A percentile compares a stretch with the other conserved stretches of the same genome.
Conservation (phyloP, 2,329 filamentous ascomycete genomes). For the Coniochaeta sp. region DNA sequence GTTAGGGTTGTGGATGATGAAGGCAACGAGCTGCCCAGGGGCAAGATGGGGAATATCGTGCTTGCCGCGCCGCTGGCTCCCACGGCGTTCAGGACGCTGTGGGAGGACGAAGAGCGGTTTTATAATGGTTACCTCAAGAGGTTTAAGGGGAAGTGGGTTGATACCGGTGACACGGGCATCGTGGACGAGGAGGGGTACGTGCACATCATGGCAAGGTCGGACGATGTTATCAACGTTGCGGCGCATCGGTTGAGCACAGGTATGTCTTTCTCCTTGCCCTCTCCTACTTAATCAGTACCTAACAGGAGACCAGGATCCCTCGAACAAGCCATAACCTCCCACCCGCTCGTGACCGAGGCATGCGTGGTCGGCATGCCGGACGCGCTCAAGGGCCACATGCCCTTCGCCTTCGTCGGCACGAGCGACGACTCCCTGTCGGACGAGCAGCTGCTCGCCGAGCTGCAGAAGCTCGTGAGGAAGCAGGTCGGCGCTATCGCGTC, state of each 20-base stretch:
- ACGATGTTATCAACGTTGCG: conserved; percentile 95
- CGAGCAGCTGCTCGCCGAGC: conserved; percentile 43
- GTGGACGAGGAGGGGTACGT: conserved; percentile 68
- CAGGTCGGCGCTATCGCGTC: conserved; percentile 85
- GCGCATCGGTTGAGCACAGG: conserved; percentile 86
- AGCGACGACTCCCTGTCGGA: conserved; percentile 43
- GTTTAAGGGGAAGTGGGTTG: conserved; percentile 76
- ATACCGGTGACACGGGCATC: conserved; percentile 86
- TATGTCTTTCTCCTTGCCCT: conserved; percentile 39
- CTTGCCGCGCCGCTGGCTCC: conserved; percentile 76
- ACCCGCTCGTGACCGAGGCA: conserved; percentile 72
- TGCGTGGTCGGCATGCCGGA: conserved; percentile 85
- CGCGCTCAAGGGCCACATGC: conserved; percentile 78
- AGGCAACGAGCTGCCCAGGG: conserved; percentile 62
- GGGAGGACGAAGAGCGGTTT: conserved; percentile 80
- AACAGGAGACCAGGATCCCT: conserved; percentile 81
- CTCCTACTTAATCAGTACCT: too few relatives aligned
- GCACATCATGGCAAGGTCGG: conserved; percentile 56
- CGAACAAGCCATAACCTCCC: conserved; percentile 82
- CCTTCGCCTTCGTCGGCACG: conserved; percentile 77
- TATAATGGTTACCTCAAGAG: conserved; percentile 78
- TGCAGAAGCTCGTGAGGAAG: conserved; percentile 64
- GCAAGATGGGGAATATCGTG: conserved; percentile 87
- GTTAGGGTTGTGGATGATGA: conserved; percentile 77
- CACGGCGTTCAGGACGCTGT: conserved; percentile 78